Evolutionary conservation across 768 basidiomycete species (phyloP), one percentile per base, ranked within the genome.

Genomic region (Kwoniella europaea): DNA sequence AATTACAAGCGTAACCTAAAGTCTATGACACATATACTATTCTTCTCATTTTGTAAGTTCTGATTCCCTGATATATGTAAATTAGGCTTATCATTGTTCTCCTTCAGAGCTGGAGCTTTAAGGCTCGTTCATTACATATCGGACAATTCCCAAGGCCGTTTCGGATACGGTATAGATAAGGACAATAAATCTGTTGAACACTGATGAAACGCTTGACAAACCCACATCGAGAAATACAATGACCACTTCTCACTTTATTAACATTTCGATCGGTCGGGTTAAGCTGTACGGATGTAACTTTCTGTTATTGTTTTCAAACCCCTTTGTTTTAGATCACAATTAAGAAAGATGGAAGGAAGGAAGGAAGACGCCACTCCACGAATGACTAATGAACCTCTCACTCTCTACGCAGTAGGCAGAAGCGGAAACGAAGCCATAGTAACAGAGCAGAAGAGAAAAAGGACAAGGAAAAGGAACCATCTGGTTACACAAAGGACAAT

Each of bases 31-130:
- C 35, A 35, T 35, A 6, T 35, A 6, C 35, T 4, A 20, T 52
- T 52, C 20, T 52, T 20, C 9, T 52, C 20, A 16, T 16, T 52
- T 12, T 15, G 50, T 52, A 52, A 52, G 50, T 52, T 20, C 50
- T 20, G 0, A 20, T 10, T 18, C 24, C 54, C 24, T 55, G 54
- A 55, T 35, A 35, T 9, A 35, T 35, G 35, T 35, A 35, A 35
- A 35, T 55, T n/a, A 55, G 20, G 54, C 54, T 55, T 55, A 55
- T 55, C 54, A n/a, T 55, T 55, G 54, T 24, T 55, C n/a, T 9
- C 54, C 54, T n/a, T 55, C 54, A 55, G 20, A 20, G 7, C 35
- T 35, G 35, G 4, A 35, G 35, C 35, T 1, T 35, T 35, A 35
- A 35, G 4, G 35, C 3, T 35, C 35, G 35, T 35, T 9, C 35